Evolutionary conservation across 495 filamentous ascomycete genomes (phyloP).

Genomic region (Rusavskia elegans): DNA sequence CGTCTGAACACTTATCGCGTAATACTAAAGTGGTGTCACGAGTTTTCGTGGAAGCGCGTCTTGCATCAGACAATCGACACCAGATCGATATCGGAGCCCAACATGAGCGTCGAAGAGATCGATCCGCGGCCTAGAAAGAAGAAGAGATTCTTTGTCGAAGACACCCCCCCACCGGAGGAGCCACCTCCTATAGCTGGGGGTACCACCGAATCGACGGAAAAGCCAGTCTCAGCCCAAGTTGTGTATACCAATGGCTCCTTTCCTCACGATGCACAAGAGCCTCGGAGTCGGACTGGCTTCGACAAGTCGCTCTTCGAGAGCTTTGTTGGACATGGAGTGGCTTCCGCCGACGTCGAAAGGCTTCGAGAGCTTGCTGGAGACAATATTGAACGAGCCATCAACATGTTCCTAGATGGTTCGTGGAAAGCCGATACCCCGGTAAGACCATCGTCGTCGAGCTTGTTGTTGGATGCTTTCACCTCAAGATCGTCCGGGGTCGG

Average conservation of each 20-base stretch:
- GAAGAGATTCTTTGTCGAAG: slow-evolving; percentile 63
- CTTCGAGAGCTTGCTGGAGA: slow-evolving; percentile 44
- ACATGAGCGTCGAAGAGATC: slow-evolving; percentile 35
- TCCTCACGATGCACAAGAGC: not conserved
- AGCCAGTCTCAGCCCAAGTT: not conserved
- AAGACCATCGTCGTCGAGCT: slow-evolving; percentile 1
- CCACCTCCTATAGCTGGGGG: slow-evolving; percentile 1
- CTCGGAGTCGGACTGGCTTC: slow-evolving; percentile 26
- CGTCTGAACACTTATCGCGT: too few relatives aligned
- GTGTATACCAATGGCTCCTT: slow-evolving; percentile 3
- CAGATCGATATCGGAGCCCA: not conserved
- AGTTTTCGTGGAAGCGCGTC: too few relatives aligned
- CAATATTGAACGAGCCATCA: slow-evolving; percentile 51
- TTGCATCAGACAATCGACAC: too few relatives aligned
- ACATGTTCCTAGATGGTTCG: slow-evolving; percentile 87
- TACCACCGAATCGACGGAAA: not conserved
- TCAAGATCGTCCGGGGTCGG: not conserved
- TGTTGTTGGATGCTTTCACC: slow-evolving; percentile 5
- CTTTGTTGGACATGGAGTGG: slow-evolving; percentile 54
- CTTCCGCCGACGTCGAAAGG: slow-evolving; percentile 28
- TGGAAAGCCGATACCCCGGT: slow-evolving; percentile 36
- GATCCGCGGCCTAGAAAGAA: slow-evolving; percentile 60
- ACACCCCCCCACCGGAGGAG: slow-evolving; percentile 20
- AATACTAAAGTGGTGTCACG: too few relatives aligned
- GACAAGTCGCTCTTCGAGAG: slow-evolving; percentile 51